Percentiles rank a stretch among this genome's conserved stretches.
These are phyloP conservation scores for Psidium guajava DNA, from an alignment of 345 rosid species.

Conservation along the genomic window DNA sequence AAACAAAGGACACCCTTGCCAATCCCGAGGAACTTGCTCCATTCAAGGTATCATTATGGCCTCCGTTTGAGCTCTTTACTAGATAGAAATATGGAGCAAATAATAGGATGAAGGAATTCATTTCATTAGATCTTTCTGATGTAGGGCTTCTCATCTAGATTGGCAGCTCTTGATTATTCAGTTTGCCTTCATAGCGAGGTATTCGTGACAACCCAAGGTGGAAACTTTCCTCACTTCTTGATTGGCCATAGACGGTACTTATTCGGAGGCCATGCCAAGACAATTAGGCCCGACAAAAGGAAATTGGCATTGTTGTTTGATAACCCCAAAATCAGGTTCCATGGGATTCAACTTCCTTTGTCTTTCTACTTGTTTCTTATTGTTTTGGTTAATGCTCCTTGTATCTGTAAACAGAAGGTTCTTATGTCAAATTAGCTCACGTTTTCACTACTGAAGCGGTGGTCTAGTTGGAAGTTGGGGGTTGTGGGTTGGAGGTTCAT, in stretches of 20 bases:
- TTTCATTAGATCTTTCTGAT: conserved; percentile 6
- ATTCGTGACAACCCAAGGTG: conserved; percentile 99
- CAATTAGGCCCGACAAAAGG: conserved; percentile 86
- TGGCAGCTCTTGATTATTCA: conserved; percentile 92
- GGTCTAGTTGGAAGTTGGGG: neutral
- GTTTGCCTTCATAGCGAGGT: conserved; percentile 94
- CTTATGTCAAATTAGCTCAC: neutral
- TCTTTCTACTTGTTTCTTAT: neutral
- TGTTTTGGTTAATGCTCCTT: neutral
- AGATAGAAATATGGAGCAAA: neutral
- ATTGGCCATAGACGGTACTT: conserved; percentile 89
- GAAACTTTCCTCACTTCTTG: conserved; percentile 95
- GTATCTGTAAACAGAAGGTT: neutral
- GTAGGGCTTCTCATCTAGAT: conserved; percentile 83
- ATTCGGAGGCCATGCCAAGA: conserved; percentile 84
- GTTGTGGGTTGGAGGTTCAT: neutral
- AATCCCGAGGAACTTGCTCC: conserved; percentile 75
- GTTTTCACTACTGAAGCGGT: neutral
- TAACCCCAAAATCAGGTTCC: conserved; percentile 60
- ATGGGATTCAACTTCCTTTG: neutral
- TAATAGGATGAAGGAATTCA: neutral
- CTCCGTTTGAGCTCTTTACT: neutral
- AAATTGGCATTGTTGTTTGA: conserved; percentile 88
- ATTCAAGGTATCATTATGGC: conserved; percentile 43
- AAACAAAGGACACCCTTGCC: conserved; percentile 81